Conservation (phyloP, 805 yeast species). For the Saccharomyces eubayanus region DNA sequence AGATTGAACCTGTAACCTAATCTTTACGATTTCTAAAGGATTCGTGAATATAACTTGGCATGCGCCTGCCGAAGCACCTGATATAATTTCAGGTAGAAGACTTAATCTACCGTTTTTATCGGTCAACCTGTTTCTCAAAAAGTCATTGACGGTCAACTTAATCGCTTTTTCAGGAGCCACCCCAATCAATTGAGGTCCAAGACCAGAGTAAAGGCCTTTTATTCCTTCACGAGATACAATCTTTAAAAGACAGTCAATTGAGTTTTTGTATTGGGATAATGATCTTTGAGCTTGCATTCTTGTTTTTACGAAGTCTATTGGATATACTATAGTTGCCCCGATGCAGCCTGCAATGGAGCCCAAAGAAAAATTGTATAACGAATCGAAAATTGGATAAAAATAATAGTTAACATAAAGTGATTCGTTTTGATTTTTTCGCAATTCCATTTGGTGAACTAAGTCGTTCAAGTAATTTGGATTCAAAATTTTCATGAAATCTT, state of each 20-base stretch:
- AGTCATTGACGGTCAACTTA: constrained; percentile 87
- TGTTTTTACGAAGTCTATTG: constrained; percentile 91
- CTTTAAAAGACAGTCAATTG: constrained; percentile 77
- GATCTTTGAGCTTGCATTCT: constrained; percentile 94
- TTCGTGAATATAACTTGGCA: constrained; percentile 95
- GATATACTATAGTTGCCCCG: constrained; percentile 97
- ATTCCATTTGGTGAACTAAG: constrained; percentile 27
- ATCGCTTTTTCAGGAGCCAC: constrained; percentile 98
- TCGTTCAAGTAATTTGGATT: constrained; percentile 36
- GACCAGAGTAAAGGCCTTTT: constrained; percentile 81
- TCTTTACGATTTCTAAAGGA: constrained; percentile 92
- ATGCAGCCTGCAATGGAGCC: constrained; percentile 96
- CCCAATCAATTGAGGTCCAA: constrained; percentile 89
- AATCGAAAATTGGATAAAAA: constrained; percentile 66
- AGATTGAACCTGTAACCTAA: constrained; percentile 90
- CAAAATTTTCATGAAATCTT: constrained; percentile 35
- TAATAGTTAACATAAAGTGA: constrained; percentile 31
- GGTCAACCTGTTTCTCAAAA: constrained; percentile 69
- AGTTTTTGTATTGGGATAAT: constrained; percentile 61
- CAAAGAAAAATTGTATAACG: constrained; percentile 75
- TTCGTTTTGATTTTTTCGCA: constrained; percentile 20
- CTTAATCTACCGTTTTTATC: constrained; percentile 40
- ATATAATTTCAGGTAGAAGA: constrained; percentile 58
- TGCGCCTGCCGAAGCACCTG: constrained; percentile 94
- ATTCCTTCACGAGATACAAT: constrained; percentile 72